Conservation (phyloP, 2,329 filamentous ascomycete species). For the Colletotrichum brevisporum region DNA sequence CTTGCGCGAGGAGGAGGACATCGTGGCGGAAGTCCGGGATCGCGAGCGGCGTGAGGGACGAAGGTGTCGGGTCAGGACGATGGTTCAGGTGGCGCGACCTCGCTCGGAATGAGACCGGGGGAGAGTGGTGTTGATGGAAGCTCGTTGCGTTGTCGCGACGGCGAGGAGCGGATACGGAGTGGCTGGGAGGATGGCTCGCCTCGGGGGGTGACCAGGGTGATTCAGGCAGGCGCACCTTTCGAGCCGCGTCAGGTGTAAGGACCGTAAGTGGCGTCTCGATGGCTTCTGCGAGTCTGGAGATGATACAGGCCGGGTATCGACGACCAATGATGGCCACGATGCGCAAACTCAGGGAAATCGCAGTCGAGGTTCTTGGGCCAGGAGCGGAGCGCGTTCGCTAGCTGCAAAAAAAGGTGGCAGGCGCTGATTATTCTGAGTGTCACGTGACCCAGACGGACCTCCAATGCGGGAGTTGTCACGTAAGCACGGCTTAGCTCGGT, state of each 20-base stretch:
- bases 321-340: constrained; percentile 42
- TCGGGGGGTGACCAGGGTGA: constrained; percentile 26
- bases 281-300: constrained; percentile 19
- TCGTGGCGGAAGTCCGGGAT: constrained; percentile 20
- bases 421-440: constrained; percentile 13
- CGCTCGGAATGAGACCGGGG: neutral
- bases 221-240: constrained; percentile 29
- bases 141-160: constrained; percentile 34
- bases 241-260: constrained; percentile 13
- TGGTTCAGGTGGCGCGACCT: neutral
- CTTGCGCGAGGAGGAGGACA: constrained; percentile 57
- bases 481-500: constrained; percentile 27
- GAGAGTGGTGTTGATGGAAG: constrained; percentile 7
- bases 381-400: constrained; percentile 33
- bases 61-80: neutral
- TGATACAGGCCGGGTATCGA: constrained; percentile 33
- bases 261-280: constrained; percentile 15
- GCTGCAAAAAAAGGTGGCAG: constrained; percentile 21
- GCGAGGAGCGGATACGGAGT: constrained; percentile 25
- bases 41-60: constrained; percentile 15
- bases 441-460: constrained; percentile 14
- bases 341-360: constrained; percentile 36
- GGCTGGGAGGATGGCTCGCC: constrained; percentile 32
- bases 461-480: constrained; percentile 21
- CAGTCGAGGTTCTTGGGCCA: constrained; percentile 25